phyloP scores from a whole-genome alignment of 306 rosid genomes.

The Boehmeria nivea region DNA sequence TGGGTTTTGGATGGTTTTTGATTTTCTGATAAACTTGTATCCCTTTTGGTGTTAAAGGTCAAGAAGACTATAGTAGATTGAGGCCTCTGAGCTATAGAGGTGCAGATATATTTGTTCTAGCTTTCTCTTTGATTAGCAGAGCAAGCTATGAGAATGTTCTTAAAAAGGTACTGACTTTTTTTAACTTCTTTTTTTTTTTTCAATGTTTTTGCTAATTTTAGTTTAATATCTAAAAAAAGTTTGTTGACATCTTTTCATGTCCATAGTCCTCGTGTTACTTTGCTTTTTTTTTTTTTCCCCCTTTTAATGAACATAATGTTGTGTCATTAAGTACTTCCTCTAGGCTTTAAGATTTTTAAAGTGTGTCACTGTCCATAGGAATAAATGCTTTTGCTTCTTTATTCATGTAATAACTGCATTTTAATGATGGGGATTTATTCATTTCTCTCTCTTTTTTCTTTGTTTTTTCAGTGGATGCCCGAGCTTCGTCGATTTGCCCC shows the following conservation, averaged over 20 bases:
- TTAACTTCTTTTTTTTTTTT: no score
- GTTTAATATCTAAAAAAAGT: conserved; percentile 11
- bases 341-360: not conserved
- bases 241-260: no score
- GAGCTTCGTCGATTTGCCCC: conserved; percentile 96
- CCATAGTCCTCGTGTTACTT: no score
- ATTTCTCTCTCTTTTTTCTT: conserved; percentile 13
- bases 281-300: conserved; percentile 12
- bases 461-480: conserved; percentile 85
- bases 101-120: conserved; percentile 84
- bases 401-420: conserved; percentile 7
- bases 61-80: conserved; percentile 95
- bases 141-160: conserved; percentile 97
- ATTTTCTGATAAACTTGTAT: not conserved
- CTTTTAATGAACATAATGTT: conserved; percentile 1
- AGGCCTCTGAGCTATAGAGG: conserved; percentile 98
- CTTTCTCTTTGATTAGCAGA: conserved; percentile 86
- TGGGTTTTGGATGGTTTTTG: conserved; percentile 7
- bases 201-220: no score
- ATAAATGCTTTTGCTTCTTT: conserved; percentile 1
- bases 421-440: conserved; percentile 5
- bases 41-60: conserved; percentile 51
- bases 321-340: no score
- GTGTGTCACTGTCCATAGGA: not conserved
- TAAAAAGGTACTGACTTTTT: conserved; percentile 59